These are phyloP conservation scores for Gaeumannomyces sp. DNA, from an alignment of 2,329 filamentous ascomycete species.

Conservation along the genomic window DNA sequence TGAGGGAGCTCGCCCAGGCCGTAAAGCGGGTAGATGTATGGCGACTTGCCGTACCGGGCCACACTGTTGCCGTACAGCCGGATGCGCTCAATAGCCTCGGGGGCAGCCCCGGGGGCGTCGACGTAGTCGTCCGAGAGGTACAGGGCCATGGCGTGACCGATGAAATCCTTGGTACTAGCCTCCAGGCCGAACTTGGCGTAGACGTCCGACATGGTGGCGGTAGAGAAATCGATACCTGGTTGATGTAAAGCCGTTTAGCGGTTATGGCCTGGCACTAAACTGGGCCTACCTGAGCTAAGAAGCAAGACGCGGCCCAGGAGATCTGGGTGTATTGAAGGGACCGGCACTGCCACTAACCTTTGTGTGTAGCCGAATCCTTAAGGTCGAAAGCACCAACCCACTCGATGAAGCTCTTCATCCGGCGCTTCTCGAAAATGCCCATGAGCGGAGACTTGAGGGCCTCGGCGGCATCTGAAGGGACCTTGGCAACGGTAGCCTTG, in stretches of 20 bases:
- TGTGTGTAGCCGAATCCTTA: constrained; percentile 79
- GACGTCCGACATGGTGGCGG: constrained; percentile 91
- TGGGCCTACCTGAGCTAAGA: too few relatives aligned
- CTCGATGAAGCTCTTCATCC: constrained; percentile 94
- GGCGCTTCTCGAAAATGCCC: constrained; percentile 95
- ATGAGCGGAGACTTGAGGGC: constrained; percentile 89
- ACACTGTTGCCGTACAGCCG: constrained; percentile 96
- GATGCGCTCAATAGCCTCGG: constrained; percentile 86
- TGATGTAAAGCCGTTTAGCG: not conserved
- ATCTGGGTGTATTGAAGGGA: too few relatives aligned
- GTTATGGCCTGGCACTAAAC: not conserved
- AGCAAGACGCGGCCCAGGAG: too few relatives aligned
- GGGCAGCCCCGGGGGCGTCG: constrained; percentile 62
- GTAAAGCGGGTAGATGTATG: constrained; percentile 98
- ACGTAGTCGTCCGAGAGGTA: constrained; percentile 90
- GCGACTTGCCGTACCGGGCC: constrained; percentile 94
- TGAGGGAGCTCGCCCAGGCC: constrained; percentile 95
- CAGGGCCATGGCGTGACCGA: constrained; percentile 96
- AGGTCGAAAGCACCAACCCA: constrained; percentile 85
- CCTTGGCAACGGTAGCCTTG: constrained; percentile 92
- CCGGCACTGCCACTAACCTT: constrained; percentile 52
- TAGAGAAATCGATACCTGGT: constrained; percentile 70
- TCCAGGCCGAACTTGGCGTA: constrained; percentile 98
- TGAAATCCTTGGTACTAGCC: constrained; percentile 82
- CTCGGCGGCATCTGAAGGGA: constrained; percentile 87